These are phyloP conservation scores for Maudiozyma saulgeensis DNA, from an alignment of 805 yeast genomes.

Conservation along the genomic window DNA sequence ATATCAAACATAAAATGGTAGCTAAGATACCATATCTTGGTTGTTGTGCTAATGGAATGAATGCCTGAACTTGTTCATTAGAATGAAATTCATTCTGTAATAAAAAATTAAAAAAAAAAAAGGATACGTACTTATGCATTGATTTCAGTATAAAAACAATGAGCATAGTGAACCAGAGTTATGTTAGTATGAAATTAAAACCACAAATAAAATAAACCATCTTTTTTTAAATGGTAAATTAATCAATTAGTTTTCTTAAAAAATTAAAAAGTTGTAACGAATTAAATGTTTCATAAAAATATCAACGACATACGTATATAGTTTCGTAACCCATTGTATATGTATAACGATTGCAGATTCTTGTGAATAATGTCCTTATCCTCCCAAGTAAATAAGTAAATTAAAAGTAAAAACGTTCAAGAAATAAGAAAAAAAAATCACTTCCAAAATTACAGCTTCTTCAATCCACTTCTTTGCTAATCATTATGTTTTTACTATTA, in stretches of 20 bases:
- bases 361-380: too few species aligned
- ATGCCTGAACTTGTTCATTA: conserved; percentile 10
- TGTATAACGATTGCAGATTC: neutral
- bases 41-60: conserved; percentile 16
- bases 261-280: neutral
- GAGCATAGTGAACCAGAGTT: neutral
- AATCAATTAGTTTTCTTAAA: neutral
- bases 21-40: conserved; percentile 18
- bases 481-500: neutral
- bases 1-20: conserved; percentile 11
- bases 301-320: conserved; percentile 15
- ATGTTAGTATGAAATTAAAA: neutral
- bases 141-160: neutral
- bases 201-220: too few species aligned
- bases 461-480: neutral
- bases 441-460: too few species aligned
- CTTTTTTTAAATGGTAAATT: too few species aligned
- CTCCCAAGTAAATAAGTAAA: too few species aligned
- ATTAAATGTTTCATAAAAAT: too few species aligned
- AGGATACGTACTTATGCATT: neutral
- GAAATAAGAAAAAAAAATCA: too few species aligned
- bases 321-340: conserved; percentile 15
- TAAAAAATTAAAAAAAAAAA: neutral
- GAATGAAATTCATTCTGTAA: conserved; percentile 16
- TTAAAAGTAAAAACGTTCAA: too few species aligned